A percentile compares a stretch with the other conserved stretches of the same genome.
phyloP scores from a whole-genome alignment of 139 green algal genomes.

The Pseudopediastrum boryanum region DNA sequence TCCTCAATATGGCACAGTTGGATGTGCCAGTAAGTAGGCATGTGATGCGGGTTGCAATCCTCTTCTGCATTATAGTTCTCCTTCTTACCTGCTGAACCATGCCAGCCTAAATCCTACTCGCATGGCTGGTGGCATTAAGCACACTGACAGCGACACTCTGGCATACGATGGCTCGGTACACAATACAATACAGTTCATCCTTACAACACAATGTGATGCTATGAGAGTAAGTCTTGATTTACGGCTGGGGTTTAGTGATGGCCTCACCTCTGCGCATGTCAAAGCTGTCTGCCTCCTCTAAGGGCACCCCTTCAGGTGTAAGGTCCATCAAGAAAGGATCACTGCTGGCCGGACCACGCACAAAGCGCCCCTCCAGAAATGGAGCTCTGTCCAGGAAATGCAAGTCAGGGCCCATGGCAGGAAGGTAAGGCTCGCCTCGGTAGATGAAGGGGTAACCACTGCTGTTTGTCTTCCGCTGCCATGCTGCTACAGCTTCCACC shows the following conservation, averaged over 20 bases:
- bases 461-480: slow-evolving; percentile 45
- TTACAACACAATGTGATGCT: background rate
- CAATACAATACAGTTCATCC: background rate
- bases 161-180: background rate
- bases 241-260: background rate
- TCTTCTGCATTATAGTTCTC: no score
- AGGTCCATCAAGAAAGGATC: slow-evolving; percentile 56
- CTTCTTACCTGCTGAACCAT: background rate
- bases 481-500: slow-evolving; percentile 51
- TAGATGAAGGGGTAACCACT: slow-evolving; percentile 49
- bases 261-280: slow-evolving; percentile 46
- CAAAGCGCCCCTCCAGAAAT: slow-evolving; percentile 42
- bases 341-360: slow-evolving; percentile 24
- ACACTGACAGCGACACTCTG: no score
- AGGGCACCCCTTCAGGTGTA: slow-evolving; percentile 57
- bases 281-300: slow-evolving; percentile 54
- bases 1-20: no score
- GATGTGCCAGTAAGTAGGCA: no score
- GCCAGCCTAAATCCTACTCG: background rate
- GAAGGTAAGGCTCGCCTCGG: slow-evolving; percentile 47
- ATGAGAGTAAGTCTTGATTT: background rate
- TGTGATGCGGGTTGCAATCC: no score
- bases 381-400: slow-evolving; percentile 47
- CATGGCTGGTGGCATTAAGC: background rate
- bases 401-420: slow-evolving; percentile 3